Evolutionary conservation across 768 basidiomycete species (phyloP), one percentile per base, ranked within the genome.

Genomic region (Tricholoma furcatifolium): DNA sequence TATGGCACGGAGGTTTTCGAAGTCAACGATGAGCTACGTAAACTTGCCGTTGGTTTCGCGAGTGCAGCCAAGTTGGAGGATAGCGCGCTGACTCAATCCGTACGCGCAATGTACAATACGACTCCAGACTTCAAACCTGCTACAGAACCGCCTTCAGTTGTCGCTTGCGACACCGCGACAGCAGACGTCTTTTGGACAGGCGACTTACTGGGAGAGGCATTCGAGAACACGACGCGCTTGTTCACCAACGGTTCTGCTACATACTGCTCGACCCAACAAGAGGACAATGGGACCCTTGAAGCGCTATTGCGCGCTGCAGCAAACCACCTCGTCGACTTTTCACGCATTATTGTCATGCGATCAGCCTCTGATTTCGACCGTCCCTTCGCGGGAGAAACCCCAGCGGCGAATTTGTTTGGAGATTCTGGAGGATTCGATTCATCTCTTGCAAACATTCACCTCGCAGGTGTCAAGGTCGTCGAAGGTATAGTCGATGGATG

Each of bases 1-100:
- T 51, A 51, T 18, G 50, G 50, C 10, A 51, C 50, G 18, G 50
- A 51, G 34, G 50, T 51, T 10, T 51, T 51, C 43, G 50, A 51
- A 27, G n/a, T 51, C 14, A 51, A 51, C 17, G 50, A 43, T 24
- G 50, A 31, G 12, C 27, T 51, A 20, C 50, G 50, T 1, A 44
- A 43, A 30, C 23, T 32, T 12, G 50, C 42, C 11, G 42, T 51
- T 36, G 50, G 21, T 4, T 44, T 51, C 27, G 50, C 50, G 12
- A 51, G 44, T 15, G 34, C 30, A 39, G 50, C 50, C 10, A 51
- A 43, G 41, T 23, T 51, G 34, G 15, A 23, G 2, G 50, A 51
- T 24, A 51, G 21, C 35, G 20, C 3, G 20, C 9, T 21, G 32
- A 8, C 43, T 9, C 41, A 51, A 18, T 35, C 31, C 23, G 30